Conservation (phyloP, 192 early-diverging fungal genomes). For the Coemansia nantahalensis region DNA sequence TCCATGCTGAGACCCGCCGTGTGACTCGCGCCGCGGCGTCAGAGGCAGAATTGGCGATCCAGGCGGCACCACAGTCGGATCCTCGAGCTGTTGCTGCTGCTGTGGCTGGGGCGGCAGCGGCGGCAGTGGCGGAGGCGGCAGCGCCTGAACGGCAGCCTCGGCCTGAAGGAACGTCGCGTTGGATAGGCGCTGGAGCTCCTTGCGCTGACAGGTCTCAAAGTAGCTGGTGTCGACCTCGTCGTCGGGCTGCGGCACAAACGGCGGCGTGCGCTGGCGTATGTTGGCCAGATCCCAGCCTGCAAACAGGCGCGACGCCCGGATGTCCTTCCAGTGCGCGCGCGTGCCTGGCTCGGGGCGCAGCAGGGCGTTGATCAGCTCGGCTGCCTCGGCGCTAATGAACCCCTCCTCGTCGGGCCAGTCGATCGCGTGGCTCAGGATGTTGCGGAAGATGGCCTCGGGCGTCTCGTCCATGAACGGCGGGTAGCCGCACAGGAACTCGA, state of each 20-base stretch:
- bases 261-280: slow-evolving; percentile 72
- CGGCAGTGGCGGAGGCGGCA: slow-evolving; percentile 2
- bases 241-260: slow-evolving; percentile 79
- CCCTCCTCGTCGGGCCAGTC: slow-evolving; percentile 57
- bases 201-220: slow-evolving; percentile 81
- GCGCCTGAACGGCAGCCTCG: background rate
- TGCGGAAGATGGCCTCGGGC: slow-evolving; percentile 82
- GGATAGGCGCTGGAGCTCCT: slow-evolving; percentile 76
- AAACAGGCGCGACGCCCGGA: slow-evolving; percentile 75
- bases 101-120: slow-evolving; percentile 8
- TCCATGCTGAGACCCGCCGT: slow-evolving; percentile 15
- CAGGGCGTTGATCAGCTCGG: slow-evolving; percentile 71
- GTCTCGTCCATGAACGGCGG: slow-evolving; percentile 89
- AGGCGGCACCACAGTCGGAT: background rate
- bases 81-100: slow-evolving; percentile 19
- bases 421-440: slow-evolving; percentile 73
- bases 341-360: slow-evolving; percentile 70
- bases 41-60: slow-evolving; percentile 1
- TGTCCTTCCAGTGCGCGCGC: slow-evolving; percentile 61
- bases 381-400: slow-evolving; percentile 60
- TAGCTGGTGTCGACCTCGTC: slow-evolving; percentile 89
- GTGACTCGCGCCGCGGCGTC: slow-evolving; percentile 1
- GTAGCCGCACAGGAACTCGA: slow-evolving; percentile 85
- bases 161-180: slow-evolving; percentile 55
- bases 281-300: slow-evolving; percentile 72